Base-by-base conservation (phyloP, 257 asterid species). In the Nemophila menziesii region DNA sequence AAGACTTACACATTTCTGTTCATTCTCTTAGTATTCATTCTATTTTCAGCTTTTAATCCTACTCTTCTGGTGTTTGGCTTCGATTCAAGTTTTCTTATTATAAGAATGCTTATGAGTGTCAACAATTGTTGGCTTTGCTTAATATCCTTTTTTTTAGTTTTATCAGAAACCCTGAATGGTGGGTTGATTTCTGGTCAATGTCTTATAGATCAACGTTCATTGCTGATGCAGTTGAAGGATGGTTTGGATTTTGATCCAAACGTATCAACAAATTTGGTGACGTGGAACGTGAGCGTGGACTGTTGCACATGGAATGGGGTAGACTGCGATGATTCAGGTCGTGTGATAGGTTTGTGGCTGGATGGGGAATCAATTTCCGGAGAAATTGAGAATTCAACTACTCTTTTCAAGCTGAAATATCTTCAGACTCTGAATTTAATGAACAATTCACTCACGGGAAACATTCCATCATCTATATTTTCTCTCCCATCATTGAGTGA, bases 281-380 rank as follows among this genome's bases (percentile, higher is more conserved):
- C 11, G 2, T 66, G 74, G 78, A 43, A 58, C 48, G 47, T 29
- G 11, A 24, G 38, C 4, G 4, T 13, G 2, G 56, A 70, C 39
- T 65, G 77, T 18, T 65, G 79, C 29, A 27, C 4, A 0, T 71
- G 79, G 74, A 3, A 43, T 4, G 74, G 79, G 12, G 69, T 67
- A 10, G 15, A 27, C 21, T 71, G 75, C n/a, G 70, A 62, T 24
- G 12, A 11, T 23, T 16, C 33, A 8, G 73, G 73, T 11, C 62
- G 24, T 26, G 66, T 72, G 2, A 48, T 52, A n/a, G n/a, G 39
- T 7, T 23, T 72, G 24, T 15, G 60, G 6, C 58, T 72, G 8
- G 16, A 34, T 9, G 0, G 23, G 10, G 53, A 58, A 34, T 4
- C 1, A 0, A 58, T 64, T 13, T 23, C 62, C 11, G 50, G 46